These are phyloP conservation scores for Podila verticillata DNA, from an alignment of 192 early-diverging fungal species.

Conservation along the genomic window DNA sequence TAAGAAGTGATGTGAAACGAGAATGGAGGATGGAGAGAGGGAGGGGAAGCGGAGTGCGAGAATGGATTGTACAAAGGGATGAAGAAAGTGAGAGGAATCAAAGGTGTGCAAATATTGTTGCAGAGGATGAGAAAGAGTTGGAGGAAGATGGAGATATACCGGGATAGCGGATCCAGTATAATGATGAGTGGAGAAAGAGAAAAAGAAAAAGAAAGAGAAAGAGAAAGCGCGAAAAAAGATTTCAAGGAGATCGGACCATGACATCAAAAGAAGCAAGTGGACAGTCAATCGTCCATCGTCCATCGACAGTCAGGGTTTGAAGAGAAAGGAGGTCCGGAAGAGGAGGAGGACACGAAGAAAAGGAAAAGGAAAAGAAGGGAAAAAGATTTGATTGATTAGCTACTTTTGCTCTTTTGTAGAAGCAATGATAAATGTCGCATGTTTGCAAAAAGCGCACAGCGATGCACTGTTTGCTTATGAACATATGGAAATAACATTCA, in stretches of 20 bases:
- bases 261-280: neutral
- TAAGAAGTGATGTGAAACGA: too few species aligned
- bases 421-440: neutral
- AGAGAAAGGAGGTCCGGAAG: neutral
- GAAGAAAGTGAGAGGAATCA: neutral
- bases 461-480: neutral
- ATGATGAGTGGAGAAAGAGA: neutral
- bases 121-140: neutral
- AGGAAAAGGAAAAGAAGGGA: neutral
- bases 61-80: neutral
- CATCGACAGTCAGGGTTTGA: neutral
- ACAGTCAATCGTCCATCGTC: neutral
- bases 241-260: neutral
- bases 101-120: neutral
- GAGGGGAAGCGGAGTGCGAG: neutral
- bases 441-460: neutral
- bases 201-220: neutral
- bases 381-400: constrained; percentile 5
- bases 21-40: neutral
- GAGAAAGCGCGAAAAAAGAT: neutral
- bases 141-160: neutral
- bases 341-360: neutral
- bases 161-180: neutral
- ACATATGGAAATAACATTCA: neutral
- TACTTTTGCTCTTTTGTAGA: neutral